These are phyloP conservation scores for Prunus yedoensis DNA, from an alignment of 331 rosid genomes.

Conservation along the genomic window DNA sequence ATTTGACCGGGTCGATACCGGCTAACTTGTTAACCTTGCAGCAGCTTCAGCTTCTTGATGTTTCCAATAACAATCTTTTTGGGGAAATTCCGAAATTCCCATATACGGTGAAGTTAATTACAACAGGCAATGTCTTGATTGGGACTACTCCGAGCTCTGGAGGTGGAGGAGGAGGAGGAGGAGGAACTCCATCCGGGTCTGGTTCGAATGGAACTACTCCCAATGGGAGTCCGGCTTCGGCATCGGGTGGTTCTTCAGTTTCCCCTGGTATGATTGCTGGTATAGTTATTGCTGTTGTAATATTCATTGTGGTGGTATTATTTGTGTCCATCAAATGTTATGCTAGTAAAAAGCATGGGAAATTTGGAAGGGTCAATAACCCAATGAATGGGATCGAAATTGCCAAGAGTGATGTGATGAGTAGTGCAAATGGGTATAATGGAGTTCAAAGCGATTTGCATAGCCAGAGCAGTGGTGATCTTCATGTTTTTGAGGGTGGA, in stretches of 20 bases:
- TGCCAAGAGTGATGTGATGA: slow-evolving; percentile 41
- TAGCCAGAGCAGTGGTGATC: slow-evolving; percentile 74
- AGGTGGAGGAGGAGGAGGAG: no score
- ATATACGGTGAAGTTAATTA: slow-evolving; percentile 36
- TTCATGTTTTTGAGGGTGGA: slow-evolving; percentile 65
- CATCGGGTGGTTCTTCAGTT: slow-evolving; percentile 17
- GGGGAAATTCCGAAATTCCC: slow-evolving; percentile 62
- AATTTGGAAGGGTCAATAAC: slow-evolving; percentile 58
- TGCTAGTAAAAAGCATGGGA: slow-evolving; percentile 41
- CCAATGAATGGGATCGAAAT: slow-evolving; percentile 52
- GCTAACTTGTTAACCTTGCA: slow-evolving; percentile 34
- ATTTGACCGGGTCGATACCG: slow-evolving; percentile 60
- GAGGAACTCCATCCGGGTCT: slow-evolving; percentile 13
- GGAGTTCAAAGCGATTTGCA: slow-evolving; percentile 62
- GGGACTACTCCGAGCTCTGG: slow-evolving; percentile 47
- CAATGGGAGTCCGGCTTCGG: slow-evolving; percentile 26
- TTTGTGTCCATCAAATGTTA: slow-evolving; percentile 66
- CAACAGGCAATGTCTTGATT: slow-evolving; percentile 50
- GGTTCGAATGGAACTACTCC: slow-evolving; percentile 34
- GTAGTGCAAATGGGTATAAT: slow-evolving; percentile 53
- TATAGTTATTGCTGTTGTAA: slow-evolving; percentile 47
- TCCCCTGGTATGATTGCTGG: slow-evolving; percentile 64
- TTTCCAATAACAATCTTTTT: slow-evolving; percentile 54
- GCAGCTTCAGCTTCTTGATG: slow-evolving; percentile 53
- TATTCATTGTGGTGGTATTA: slow-evolving; percentile 56